These are phyloP conservation scores for Gnomoniopsis sp. DNA, from an alignment of 2,329 filamentous ascomycete genomes.

Conservation along the genomic window DNA sequence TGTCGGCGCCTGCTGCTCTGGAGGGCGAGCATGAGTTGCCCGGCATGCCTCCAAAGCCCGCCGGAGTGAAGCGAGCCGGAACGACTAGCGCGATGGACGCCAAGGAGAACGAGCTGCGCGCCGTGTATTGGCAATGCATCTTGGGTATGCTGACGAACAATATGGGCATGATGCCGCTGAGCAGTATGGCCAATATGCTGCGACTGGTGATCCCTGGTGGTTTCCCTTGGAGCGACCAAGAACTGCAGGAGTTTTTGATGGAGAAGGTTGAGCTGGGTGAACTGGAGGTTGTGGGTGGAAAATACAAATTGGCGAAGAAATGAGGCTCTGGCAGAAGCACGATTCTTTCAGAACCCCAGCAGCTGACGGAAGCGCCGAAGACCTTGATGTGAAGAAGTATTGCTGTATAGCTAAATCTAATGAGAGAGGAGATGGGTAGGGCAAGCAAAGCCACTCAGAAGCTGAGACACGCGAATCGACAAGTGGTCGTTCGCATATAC, in stretches of 20 bases:
- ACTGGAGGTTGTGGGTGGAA: conserved; percentile 67
- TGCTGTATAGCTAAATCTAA: not conserved
- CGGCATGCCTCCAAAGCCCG: conserved; percentile 18
- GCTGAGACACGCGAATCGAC: no score
- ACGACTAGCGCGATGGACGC: conserved; percentile 48
- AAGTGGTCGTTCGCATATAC: no score
- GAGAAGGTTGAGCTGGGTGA: conserved; percentile 72
- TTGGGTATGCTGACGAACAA: conserved; percentile 94
- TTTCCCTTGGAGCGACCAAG: conserved; percentile 86
- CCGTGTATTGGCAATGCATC: conserved; percentile 88
- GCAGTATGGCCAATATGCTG: conserved; percentile 89
- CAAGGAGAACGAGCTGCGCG: conserved; percentile 58
- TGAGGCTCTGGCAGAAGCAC: conserved; percentile 28
- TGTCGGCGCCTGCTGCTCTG: conserved; percentile 18
- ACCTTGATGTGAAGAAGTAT: not conserved
- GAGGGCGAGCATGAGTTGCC: conserved; percentile 14
- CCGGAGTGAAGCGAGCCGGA: conserved; percentile 20
- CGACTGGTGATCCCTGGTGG: conserved; percentile 86
- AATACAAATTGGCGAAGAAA: conserved; percentile 64
- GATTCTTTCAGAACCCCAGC: not conserved
- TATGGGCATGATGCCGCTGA: conserved; percentile 72
- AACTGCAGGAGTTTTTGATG: conserved; percentile 75
- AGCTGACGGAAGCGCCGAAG: not conserved
- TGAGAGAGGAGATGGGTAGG: not conserved
- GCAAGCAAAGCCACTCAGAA: no score